A percentile compares a stretch with the other conserved stretches of the same genome.
Conservation (phyloP, 2,329 filamentous ascomycete species). For the Scytalidium sp. region DNA sequence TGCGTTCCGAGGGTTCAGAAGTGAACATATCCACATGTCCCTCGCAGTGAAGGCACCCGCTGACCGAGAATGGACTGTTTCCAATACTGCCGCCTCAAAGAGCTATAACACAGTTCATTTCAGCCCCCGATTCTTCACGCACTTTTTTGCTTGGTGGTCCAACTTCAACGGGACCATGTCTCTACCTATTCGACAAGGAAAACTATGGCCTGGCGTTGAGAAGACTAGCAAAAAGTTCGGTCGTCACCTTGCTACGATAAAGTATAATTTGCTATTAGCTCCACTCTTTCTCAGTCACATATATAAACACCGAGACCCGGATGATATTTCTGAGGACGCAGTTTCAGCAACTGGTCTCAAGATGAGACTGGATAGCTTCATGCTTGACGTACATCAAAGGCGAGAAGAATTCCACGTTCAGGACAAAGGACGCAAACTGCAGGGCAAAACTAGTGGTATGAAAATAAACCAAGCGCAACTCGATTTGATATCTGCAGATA, state of each 20-base stretch:
- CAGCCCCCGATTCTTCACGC: conserved; percentile 93
- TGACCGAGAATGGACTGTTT: conserved; percentile 80
- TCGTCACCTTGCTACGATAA: conserved; percentile 94
- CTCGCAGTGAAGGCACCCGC: conserved; percentile 85
- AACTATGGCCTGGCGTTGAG: conserved; percentile 85
- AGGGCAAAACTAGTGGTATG: conserved; percentile 85
- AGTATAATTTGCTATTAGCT: conserved; percentile 90
- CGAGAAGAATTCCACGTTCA: conserved; percentile 87
- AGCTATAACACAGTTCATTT: conserved; percentile 98
- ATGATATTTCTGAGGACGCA: conserved; percentile 74
- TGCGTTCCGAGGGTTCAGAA: conserved; percentile 94
- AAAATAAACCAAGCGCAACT: conserved; percentile 93
- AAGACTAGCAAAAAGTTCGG: conserved; percentile 99
- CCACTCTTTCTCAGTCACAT: conserved; percentile 94
- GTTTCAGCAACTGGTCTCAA: conserved; percentile 96
- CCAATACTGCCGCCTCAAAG: conserved; percentile 70
- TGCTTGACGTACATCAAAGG: conserved; percentile 92
- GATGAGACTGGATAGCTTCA: conserved; percentile 92
- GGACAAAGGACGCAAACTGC: conserved; percentile 71
- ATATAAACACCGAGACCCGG: conserved; percentile 96
- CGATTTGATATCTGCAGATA: conserved; percentile 86
- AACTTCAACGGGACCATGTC: conserved; percentile 95
- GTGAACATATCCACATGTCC: conserved; percentile 93
- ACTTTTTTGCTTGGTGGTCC: conserved; percentile 98
- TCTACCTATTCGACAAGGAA: conserved; percentile 87